Percentiles rank a stretch among this genome's conserved stretches.
Conservation (phyloP, 2,329 filamentous ascomycete genomes). For the Thelonectria discophora region DNA sequence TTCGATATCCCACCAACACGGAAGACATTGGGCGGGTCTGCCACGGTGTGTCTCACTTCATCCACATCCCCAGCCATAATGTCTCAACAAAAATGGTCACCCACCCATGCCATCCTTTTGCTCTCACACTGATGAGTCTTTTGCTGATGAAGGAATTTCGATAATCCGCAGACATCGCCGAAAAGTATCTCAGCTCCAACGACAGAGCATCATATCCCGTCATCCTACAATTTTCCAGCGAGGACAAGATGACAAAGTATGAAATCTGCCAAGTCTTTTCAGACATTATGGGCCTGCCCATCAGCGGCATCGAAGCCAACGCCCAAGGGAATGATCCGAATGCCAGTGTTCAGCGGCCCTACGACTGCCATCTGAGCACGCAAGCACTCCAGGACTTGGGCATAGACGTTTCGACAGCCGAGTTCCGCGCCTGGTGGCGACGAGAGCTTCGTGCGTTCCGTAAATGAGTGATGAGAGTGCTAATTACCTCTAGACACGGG, state of each 20-base stretch:
- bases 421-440: constrained; percentile 86
- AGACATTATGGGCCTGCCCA: constrained; percentile 79
- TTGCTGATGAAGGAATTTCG: constrained; percentile 6
- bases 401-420: constrained; percentile 76
- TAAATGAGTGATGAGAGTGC: constrained; percentile 49
- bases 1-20: constrained; percentile 88
- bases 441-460: constrained; percentile 68
- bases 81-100: constrained; percentile 12
- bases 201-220: constrained; percentile 66
- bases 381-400: constrained; percentile 75
- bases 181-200: constrained; percentile 68
- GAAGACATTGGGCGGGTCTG: constrained; percentile 85
- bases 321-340: constrained; percentile 76
- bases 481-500: background rate
- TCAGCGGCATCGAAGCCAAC: constrained; percentile 74
- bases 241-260: constrained; percentile 89
- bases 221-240: constrained; percentile 85
- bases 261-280: constrained; percentile 83
- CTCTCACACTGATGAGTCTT: background rate
- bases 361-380: constrained; percentile 88
- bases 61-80: constrained; percentile 11
- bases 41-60: constrained; percentile 59
- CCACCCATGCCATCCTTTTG: background rate
- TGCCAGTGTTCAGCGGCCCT: constrained; percentile 79
- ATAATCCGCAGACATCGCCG: constrained; percentile 67